Base-by-base conservation (phyloP, 805 yeast species). In the Debaryomyces tyrocola region DNA sequence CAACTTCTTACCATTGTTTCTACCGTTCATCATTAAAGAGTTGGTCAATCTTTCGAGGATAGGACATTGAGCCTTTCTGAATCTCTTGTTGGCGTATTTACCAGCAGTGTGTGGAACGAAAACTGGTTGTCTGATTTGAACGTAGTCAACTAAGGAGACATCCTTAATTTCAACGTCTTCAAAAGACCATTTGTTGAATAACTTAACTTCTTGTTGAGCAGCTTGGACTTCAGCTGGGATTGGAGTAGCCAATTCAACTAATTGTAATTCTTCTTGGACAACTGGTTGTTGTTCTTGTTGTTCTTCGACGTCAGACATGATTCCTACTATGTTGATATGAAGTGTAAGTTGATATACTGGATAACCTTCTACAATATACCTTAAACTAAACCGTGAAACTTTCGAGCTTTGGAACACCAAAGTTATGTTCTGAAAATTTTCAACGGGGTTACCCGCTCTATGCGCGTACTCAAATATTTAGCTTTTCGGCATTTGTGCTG, bases 21-120 rank as follows among this genome's bases (percentile, higher is more conserved):
- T 92, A 84, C 99, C 99, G 87, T 94, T 91, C 99, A 94, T 94
- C 99, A 94, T 94, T 75, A 94, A 84, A 59, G 99, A 87, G 92
- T 94, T 92, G 80, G 98, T 92, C 77, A 94, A 84, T 85, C 99
- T 92, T 87, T 94, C 99, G 66, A 94, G 77, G 77, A 94, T 86
- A 72, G 98, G 98, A 83, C 97, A 91, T 84, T 94, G 99, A 64
- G 98, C 94, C 87, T 94, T 94, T 87, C 98, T 91, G 88, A 94
- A 94, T 81, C 99, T 91, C 90, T 94, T 94, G 80, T 89, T 77
- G 69, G 98, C 98, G 82, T 92, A 94, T 80, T 97, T 92, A 77
- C 99, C 99, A 68, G 99, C 97, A 69, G 98, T 90, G 94, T 94
- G 99, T 70, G 97, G 82, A 57, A 91, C 94, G 70, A 90, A 94